Conservation (phyloP, 345 rosid genomes). For the Hirschfeldia incana region DNA sequence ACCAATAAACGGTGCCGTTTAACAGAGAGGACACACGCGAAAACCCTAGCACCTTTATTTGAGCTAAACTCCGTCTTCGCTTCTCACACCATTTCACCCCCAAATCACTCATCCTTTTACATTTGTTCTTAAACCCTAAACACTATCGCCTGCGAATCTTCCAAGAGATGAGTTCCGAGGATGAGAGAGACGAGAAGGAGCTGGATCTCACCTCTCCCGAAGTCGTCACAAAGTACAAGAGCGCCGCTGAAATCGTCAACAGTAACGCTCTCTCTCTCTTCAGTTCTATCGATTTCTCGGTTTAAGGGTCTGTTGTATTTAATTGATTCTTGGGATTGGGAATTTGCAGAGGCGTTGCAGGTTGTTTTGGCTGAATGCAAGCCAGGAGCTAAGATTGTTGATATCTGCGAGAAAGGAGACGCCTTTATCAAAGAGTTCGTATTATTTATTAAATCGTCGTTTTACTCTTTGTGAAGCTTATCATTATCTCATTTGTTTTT, state of each 20-base stretch:
- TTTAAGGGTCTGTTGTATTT: background rate
- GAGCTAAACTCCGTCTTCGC: background rate
- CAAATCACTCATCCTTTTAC: constrained; percentile 28
- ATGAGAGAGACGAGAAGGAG: constrained; percentile 97
- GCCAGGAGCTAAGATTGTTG: constrained; percentile 83
- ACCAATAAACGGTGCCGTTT: background rate
- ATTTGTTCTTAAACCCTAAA: constrained; percentile 41
- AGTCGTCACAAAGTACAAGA: constrained; percentile 92
- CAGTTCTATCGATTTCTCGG: background rate
- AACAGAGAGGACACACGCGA: background rate
- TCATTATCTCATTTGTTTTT: background rate
- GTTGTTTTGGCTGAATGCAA: constrained; percentile 75
- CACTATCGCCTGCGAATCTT: constrained; percentile 33
- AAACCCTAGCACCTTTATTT: constrained; percentile 31
- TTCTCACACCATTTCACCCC: constrained; percentile 21
- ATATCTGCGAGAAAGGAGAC: constrained; percentile 88
- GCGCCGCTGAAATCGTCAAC: constrained; percentile 74
- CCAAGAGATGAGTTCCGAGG: constrained; percentile 81
- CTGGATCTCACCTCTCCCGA: constrained; percentile 91
- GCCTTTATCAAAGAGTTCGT: constrained; percentile 81
- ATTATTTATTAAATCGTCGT: background rate
- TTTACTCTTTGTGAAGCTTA: background rate
- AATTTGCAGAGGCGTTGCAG: constrained; percentile 81
- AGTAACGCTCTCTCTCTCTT: constrained; percentile 12
- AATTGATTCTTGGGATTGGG: background rate